phyloP scores from a whole-genome alignment of 2,329 filamentous ascomycete species.

The Cladophialophora carrionii region DNA sequence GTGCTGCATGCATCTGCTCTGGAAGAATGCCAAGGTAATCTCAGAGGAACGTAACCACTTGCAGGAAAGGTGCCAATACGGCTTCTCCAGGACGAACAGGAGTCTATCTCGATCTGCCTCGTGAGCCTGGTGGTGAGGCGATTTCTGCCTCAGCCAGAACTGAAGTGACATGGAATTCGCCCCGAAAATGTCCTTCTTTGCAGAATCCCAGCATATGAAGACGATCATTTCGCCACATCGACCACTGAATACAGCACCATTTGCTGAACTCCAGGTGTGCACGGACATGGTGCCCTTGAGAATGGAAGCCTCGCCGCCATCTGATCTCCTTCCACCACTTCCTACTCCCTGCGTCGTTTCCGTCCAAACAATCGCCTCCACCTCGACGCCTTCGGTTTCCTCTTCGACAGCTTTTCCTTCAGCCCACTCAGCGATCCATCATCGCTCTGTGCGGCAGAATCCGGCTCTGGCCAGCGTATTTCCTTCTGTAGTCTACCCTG shows the following conservation, averaged over 20 bases:
- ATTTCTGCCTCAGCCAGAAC: neutral
- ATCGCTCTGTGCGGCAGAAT: conserved; percentile 3
- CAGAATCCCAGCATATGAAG: neutral
- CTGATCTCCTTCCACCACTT: neutral
- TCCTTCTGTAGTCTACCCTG: conserved; percentile 6
- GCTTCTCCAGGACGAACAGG: no score
- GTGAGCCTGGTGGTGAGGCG: neutral
- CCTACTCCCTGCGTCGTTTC: neutral
- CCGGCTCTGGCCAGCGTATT: conserved; percentile 1
- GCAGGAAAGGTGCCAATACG: neutral
- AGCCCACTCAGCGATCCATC: conserved; percentile 5
- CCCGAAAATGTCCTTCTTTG: neutral
- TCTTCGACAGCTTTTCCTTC: conserved; percentile 12
- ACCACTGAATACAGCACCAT: neutral
- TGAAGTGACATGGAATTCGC: neutral
- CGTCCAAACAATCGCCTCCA: conserved; percentile 18
- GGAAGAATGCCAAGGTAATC: neutral
- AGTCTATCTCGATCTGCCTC: neutral
- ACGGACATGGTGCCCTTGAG: neutral
- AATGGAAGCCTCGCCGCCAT: neutral
- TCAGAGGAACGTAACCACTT: neutral
- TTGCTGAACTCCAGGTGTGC: no score
- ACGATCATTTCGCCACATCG: neutral
- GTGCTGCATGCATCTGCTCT: neutral
- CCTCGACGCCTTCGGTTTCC: conserved; percentile 14